Conservation (phyloP, 2,329 filamentous ascomycete species). For the Talaromyces pinophilus region DNA sequence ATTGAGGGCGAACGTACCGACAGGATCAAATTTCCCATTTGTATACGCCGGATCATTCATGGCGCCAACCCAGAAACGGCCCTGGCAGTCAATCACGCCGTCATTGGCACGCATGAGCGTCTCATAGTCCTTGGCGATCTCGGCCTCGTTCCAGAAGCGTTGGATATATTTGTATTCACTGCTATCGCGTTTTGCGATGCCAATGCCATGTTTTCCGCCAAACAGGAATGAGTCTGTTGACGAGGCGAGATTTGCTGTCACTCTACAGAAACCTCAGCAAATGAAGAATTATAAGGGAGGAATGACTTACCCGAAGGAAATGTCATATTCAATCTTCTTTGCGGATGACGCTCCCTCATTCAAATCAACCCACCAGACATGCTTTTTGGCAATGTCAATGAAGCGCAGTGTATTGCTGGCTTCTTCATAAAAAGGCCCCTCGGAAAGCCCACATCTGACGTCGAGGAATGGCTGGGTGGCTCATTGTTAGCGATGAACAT, state of each 20-base stretch:
- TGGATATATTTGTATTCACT: conserved; percentile 17
- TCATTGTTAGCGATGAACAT: not conserved
- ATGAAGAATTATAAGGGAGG: not conserved
- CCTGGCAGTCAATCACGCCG: conserved; percentile 71
- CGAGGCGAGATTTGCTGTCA: conserved; percentile 73
- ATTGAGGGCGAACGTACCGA: conserved; percentile 67
- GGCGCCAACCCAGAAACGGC: conserved; percentile 60
- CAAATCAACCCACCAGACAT: conserved; percentile 30
- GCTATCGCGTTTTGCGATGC: conserved; percentile 34
- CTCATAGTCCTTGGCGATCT: conserved; percentile 28
- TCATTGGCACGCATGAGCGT: conserved; percentile 63
- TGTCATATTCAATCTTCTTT: conserved; percentile 56
- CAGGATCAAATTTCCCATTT: conserved; percentile 63
- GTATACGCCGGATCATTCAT: conserved; percentile 22
- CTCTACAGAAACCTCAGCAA: conserved; percentile 34
- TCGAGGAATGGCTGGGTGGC: conserved; percentile 28
- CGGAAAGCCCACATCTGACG: conserved; percentile 29
- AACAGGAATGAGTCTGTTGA: conserved; percentile 67
- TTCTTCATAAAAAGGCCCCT: conserved; percentile 33
- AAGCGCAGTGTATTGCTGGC: conserved; percentile 32
- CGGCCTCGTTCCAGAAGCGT: conserved; percentile 19
- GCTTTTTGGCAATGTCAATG: conserved; percentile 63
- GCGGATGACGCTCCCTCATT: conserved; percentile 45
- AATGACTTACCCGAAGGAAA: conserved; percentile 45
- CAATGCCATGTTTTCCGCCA: conserved; percentile 74